Evolutionary conservation across 106 monocot species (phyloP).

Genomic region (Agapanthus africanus): DNA sequence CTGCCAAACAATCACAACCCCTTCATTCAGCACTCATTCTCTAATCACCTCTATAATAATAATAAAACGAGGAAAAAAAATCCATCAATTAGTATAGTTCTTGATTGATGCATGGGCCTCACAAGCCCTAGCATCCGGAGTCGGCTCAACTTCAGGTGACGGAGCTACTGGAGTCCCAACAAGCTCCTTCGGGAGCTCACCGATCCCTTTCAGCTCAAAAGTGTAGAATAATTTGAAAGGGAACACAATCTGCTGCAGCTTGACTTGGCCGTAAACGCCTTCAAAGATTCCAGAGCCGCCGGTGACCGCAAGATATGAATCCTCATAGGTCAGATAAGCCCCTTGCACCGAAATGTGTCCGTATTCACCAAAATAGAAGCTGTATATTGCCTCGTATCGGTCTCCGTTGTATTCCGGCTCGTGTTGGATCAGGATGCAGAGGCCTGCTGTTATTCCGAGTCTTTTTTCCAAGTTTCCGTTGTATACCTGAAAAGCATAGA

Average conservation of each 20-base stretch:
- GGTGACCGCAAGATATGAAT: too few relatives aligned
- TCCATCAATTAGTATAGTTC: conserved; percentile 32
- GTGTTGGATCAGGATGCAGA: conserved; percentile 41
- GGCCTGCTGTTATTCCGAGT: conserved; percentile 41
- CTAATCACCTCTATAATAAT: too few relatives aligned
- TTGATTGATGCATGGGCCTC: conserved; percentile 30
- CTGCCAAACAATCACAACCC: too few relatives aligned
- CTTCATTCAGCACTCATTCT: too few relatives aligned
- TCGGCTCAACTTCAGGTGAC: conserved; percentile 15
- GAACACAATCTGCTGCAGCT: conserved; percentile 38
- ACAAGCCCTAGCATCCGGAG: conserved; percentile 23
- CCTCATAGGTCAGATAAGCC: too few relatives aligned
- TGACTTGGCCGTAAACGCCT: conserved; percentile 42
- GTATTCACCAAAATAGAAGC: too few relatives aligned
- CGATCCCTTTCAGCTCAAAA: conserved; percentile 48
- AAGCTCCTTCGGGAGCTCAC: conserved; percentile 37
- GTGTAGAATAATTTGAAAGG: conserved; percentile 48
- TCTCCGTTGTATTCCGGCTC: conserved; percentile 27
- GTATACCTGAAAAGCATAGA: too few relatives aligned
- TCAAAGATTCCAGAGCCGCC: too few relatives aligned
- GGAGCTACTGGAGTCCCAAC: conserved; percentile 26
- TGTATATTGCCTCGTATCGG: conserved; percentile 56
- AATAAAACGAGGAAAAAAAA: too few relatives aligned
- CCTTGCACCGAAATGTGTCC: too few relatives aligned
- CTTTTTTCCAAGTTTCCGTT: too few relatives aligned